Conservation (phyloP, 176 grass and related monocot species). For the Avena sativa region DNA sequence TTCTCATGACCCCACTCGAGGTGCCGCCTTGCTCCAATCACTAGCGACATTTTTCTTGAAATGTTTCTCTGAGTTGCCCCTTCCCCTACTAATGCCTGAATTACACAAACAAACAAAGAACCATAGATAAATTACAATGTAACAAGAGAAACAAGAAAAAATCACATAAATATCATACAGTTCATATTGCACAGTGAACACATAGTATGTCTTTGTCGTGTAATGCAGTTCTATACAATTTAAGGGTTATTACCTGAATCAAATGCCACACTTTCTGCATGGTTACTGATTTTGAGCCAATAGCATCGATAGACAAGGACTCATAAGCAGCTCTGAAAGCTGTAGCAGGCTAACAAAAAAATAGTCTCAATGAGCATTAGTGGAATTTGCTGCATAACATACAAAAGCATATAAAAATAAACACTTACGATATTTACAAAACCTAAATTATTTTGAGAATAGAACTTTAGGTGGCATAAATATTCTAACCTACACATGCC, state of each 20-base stretch:
- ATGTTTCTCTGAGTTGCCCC: constrained; percentile 53
- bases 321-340: constrained; percentile 83
- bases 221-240: not conserved
- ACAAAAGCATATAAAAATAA: constrained; percentile 23
- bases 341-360: constrained; percentile 77
- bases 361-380: constrained; percentile 41
- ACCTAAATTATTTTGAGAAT: constrained; percentile 25
- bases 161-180: not conserved
- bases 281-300: constrained; percentile 75
- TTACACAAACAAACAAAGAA: constrained; percentile 35
- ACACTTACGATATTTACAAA: constrained; percentile 22
- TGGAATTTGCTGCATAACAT: constrained; percentile 1
- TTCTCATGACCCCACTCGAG: constrained; percentile 99
- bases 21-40: constrained; percentile 83
- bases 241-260: constrained; percentile 66
- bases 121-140: not conserved
- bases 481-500: constrained; percentile 16
- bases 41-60: constrained; percentile 83
- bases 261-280: constrained; percentile 99
- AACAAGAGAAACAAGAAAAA: constrained; percentile 36
- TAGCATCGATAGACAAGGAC: constrained; percentile 65
- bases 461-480: constrained; percentile 32
- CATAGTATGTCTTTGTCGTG: not conserved
- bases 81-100: constrained; percentile 95
- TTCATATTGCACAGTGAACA: constrained; percentile 6